Evolutionary conservation across 2,329 filamentous ascomycete genomes (phyloP).

Genomic region (Hirsutella rhossiliensis): DNA sequence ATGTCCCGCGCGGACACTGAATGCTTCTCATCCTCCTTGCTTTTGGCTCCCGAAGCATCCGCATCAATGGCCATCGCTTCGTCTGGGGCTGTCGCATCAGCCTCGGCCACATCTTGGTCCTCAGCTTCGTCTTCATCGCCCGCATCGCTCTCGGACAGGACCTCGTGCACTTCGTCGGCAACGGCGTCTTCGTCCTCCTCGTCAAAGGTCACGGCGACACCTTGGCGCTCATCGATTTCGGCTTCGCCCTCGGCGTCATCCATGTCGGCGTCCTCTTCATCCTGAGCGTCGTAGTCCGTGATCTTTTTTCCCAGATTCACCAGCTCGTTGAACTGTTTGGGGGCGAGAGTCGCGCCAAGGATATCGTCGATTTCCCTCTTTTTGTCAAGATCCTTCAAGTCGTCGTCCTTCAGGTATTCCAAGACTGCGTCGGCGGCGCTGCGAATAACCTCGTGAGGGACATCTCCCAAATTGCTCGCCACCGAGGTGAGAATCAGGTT

Average conservation of each 20-base stretch:
- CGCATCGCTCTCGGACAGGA: constrained; percentile 72
- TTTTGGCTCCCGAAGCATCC: constrained; percentile 32
- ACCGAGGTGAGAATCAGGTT: constrained; percentile 89
- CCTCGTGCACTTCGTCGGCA: constrained; percentile 78
- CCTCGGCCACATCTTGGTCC: constrained; percentile 37
- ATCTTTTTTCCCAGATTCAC: constrained; percentile 97
- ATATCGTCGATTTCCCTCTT: constrained; percentile 97
- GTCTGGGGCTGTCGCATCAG: constrained; percentile 44
- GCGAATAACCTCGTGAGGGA: constrained; percentile 79
- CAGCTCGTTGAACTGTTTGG: constrained; percentile 93
- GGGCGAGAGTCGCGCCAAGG: constrained; percentile 65
- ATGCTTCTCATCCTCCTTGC: constrained; percentile 41
- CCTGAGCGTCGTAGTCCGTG: constrained; percentile 93
- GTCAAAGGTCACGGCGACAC: constrained; percentile 95
- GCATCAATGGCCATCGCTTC: constrained; percentile 82
- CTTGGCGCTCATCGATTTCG: constrained; percentile 87
- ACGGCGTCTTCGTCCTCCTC: constrained; percentile 73
- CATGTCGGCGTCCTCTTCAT: constrained; percentile 77
- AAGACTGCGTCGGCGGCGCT: constrained; percentile 89
- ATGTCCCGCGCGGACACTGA: constrained; percentile 76
- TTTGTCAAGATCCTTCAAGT: constrained; percentile 93
- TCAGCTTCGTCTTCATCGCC: constrained; percentile 51
- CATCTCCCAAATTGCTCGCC: constrained; percentile 79
- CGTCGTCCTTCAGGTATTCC: constrained; percentile 88
- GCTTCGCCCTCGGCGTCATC: constrained; percentile 52